Evolutionary conservation across 1,139 yeast genomes (phyloP).

Genomic region (Spencermartinsiella ligniputridi): DNA sequence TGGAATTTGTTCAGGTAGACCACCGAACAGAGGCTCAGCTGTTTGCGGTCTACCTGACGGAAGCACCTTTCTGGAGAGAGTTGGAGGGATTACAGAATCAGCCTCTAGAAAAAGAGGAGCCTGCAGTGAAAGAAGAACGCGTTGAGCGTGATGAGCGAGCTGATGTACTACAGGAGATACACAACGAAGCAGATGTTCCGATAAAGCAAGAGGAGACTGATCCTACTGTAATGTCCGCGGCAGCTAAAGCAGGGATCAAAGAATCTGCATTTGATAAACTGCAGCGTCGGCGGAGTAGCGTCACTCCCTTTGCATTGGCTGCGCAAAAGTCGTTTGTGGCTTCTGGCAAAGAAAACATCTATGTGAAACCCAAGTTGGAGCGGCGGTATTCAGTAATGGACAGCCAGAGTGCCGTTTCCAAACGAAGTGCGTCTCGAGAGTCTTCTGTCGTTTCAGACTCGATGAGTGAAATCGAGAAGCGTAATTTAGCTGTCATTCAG

Average conservation of each 20-base stretch:
- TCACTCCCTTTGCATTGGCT: neutral
- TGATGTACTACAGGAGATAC: neutral
- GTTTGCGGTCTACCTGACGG: neutral
- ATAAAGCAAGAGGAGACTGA: neutral
- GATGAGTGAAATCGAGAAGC: neutral
- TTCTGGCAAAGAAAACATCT: neutral
- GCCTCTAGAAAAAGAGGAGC: neutral
- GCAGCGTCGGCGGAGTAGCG: neutral
- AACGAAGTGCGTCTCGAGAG: neutral
- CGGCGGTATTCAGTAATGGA: neutral
- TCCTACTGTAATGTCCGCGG: neutral
- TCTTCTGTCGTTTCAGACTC: neutral
- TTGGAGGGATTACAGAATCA: neutral
- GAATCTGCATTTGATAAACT: neutral
- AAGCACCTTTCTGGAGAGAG: neutral
- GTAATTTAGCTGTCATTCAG: slow-evolving; percentile 16
- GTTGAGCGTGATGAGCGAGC: too few species aligned
- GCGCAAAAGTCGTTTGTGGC: neutral
- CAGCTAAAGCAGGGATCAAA: neutral
- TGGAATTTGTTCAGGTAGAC: neutral
- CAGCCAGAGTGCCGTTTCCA: neutral
- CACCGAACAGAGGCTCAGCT: neutral
- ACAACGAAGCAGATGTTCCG: neutral
- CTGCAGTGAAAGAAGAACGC: neutral
- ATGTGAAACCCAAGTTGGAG: neutral